These are phyloP conservation scores for Whalleya microplaca DNA, from an alignment of 2,329 filamentous ascomycete genomes.

Conservation along the genomic window DNA sequence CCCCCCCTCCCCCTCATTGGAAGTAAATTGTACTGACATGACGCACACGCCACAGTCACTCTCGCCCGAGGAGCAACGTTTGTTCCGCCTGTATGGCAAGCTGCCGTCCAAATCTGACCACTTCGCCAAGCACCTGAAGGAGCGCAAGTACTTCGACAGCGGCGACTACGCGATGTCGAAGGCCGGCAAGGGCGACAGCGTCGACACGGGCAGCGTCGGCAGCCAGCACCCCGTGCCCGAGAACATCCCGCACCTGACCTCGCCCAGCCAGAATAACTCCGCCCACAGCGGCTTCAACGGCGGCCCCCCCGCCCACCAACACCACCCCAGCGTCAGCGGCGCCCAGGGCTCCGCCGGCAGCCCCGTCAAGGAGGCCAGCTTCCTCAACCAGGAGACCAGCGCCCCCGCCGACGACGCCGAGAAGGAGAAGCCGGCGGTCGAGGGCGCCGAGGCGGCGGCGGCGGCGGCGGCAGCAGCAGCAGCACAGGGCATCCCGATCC, in stretches of 20 bases:
- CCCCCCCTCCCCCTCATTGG: background rate
- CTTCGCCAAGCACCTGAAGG: slow-evolving; percentile 97
- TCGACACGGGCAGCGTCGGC: slow-evolving; percentile 91
- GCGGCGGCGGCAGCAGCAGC: no score
- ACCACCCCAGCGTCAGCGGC: slow-evolving; percentile 43
- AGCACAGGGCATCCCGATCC: slow-evolving; percentile 63
- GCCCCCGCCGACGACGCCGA: slow-evolving; percentile 55
- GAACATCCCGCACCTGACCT: slow-evolving; percentile 88
- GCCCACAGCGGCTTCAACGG: slow-evolving; percentile 44
- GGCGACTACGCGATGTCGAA: slow-evolving; percentile 96
- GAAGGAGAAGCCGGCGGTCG: slow-evolving; percentile 10
- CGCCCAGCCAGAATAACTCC: slow-evolving; percentile 54
- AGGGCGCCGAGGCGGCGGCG: slow-evolving; percentile 41
- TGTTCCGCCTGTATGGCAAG: slow-evolving; percentile 97
- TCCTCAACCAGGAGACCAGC: slow-evolving; percentile 81
- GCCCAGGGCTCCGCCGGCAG: slow-evolving; percentile 60
- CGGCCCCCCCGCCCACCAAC: slow-evolving; percentile 40
- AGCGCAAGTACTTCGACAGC: slow-evolving; percentile 98
- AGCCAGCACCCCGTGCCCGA: slow-evolving; percentile 93
- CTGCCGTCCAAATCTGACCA: slow-evolving; percentile 95
- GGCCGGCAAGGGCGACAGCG: slow-evolving; percentile 93
- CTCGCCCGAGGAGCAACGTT: slow-evolving; percentile 90
- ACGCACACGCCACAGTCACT: slow-evolving; percentile 65
- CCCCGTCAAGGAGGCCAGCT: slow-evolving; percentile 89
- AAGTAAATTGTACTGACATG: slow-evolving; percentile 14